Percentiles rank a stretch among this genome's conserved stretches.
Conservation (phyloP, 2,329 filamentous ascomycete genomes). For the Claviceps humidiphila region DNA sequence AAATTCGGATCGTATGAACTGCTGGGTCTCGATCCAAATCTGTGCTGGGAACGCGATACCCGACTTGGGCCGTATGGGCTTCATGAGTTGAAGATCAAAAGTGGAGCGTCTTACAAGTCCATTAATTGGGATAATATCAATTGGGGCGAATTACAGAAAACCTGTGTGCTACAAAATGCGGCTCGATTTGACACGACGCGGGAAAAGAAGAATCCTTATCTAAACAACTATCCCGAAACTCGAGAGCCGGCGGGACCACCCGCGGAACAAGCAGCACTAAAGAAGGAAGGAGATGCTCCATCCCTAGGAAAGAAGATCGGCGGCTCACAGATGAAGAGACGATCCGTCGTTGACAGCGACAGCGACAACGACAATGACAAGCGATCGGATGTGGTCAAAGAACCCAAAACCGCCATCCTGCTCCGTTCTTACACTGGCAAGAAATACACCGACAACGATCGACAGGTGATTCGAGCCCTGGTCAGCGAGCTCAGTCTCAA, state of each 20-base stretch:
- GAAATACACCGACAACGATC: constrained; percentile 64
- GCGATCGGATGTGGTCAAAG: constrained; percentile 16
- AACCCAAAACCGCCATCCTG: constrained; percentile 56
- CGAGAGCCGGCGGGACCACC: constrained; percentile 7
- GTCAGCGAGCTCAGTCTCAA: constrained; percentile 64
- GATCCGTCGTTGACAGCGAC: neutral
- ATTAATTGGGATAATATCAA: constrained; percentile 51
- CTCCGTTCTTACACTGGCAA: constrained; percentile 66
- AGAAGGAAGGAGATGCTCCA: neutral
- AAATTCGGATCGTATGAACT: constrained; percentile 50
- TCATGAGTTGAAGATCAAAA: constrained; percentile 32
- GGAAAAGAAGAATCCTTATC: constrained; percentile 28
- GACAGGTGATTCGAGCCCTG: constrained; percentile 65
- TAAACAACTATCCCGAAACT: constrained; percentile 28
- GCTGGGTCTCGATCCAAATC: constrained; percentile 45
- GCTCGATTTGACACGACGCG: constrained; percentile 42
- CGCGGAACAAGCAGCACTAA: constrained; percentile 4
- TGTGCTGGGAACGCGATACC: constrained; percentile 57
- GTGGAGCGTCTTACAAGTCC: constrained; percentile 20
- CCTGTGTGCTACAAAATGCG: constrained; percentile 52
- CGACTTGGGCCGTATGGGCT: constrained; percentile 56
- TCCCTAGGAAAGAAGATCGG: constrained; percentile 1
- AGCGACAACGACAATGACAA: neutral
- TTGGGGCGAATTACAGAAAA: constrained; percentile 58
- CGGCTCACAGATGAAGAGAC: constrained; percentile 7